Evolutionary conservation across 1,284 basidiomycete genomes (phyloP).

Genomic region (Ustilago bromivora): DNA sequence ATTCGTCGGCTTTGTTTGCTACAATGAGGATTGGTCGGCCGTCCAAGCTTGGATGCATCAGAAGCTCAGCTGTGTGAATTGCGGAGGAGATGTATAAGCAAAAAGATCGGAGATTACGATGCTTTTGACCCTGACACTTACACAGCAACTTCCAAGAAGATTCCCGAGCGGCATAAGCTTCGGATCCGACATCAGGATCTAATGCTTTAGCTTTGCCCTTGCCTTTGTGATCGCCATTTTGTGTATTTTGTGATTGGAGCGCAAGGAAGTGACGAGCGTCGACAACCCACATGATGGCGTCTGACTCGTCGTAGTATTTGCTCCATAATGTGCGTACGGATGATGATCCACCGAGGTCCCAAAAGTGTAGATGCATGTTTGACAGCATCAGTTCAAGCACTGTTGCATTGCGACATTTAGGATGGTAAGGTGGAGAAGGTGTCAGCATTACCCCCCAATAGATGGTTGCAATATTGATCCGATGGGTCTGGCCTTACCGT

Average conservation of each 20-base stretch:
- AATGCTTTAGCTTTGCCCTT: constrained; percentile 28
- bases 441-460: not conserved
- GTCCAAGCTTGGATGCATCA: constrained; percentile 45
- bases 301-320: constrained; percentile 56
- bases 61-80: constrained; percentile 21
- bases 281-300: constrained; percentile 53
- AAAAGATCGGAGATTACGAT: not conserved
- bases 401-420: not conserved
- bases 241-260: constrained; percentile 7
- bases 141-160: constrained; percentile 33
- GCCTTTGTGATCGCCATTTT: constrained; percentile 6
- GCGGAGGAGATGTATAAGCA: no score
- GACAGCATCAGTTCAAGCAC: constrained; percentile 49
- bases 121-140: constrained; percentile 4
- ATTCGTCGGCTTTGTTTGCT: constrained; percentile 38
- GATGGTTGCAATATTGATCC: not conserved
- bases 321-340: constrained; percentile 57
- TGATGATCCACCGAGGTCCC: constrained; percentile 57
- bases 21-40: constrained; percentile 36
- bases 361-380: constrained; percentile 49
- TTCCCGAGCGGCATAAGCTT: constrained; percentile 27
- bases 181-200: constrained; percentile 12
- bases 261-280: constrained; percentile 45
- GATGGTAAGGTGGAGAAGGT: not conserved
- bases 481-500: constrained; percentile 17